A percentile compares a stretch with the other conserved stretches of the same genome.
These are phyloP conservation scores for Artomyces pyxidatus DNA, from an alignment of 768 basidiomycete genomes.

Conservation along the genomic window DNA sequence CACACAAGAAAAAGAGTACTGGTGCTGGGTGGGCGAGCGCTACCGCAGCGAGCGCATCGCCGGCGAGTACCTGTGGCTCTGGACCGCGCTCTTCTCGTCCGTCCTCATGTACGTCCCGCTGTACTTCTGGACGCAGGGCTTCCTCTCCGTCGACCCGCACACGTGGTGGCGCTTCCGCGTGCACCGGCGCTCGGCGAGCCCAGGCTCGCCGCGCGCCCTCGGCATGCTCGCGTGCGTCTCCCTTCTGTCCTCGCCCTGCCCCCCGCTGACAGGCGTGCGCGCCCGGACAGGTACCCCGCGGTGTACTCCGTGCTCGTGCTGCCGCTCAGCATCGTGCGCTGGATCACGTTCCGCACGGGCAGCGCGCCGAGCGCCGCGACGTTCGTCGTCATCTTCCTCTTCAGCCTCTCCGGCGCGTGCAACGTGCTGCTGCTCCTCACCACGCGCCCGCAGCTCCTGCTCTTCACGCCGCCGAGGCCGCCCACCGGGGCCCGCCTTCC, in stretches of 20 bases:
- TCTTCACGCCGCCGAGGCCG: slow-evolving; percentile 18
- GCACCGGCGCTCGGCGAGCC: slow-evolving; percentile 6
- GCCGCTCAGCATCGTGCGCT: slow-evolving; percentile 34
- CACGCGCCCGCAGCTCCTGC: slow-evolving; percentile 27
- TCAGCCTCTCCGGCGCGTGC: slow-evolving; percentile 30
- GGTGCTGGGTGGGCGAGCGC: slow-evolving; percentile 18
- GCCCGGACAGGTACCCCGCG: slow-evolving; percentile 34
- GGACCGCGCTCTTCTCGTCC: slow-evolving; percentile 31
- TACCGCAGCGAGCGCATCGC: slow-evolving; percentile 25
- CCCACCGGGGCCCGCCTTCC: not conserved
- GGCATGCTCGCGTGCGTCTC: slow-evolving; percentile 16
- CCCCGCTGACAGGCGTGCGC: not conserved
- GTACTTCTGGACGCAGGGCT: slow-evolving; percentile 30
- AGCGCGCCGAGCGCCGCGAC: slow-evolving; percentile 24
- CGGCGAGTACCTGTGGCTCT: slow-evolving; percentile 40
- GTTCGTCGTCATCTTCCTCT: slow-evolving; percentile 25
- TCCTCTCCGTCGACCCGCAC: slow-evolving; percentile 23
- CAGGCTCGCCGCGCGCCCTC: too few species aligned
- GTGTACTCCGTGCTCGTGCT: slow-evolving; percentile 31
- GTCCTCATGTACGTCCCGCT: slow-evolving; percentile 28
- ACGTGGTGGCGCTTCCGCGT: slow-evolving; percentile 29
- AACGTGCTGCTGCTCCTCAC: slow-evolving; percentile 33
- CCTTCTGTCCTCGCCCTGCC: not conserved
- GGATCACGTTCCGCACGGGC: slow-evolving; percentile 24
- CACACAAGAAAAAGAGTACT: too few species aligned